Evolutionary conservation across 257 asterid species (phyloP).

Genomic region (Plantago major): DNA sequence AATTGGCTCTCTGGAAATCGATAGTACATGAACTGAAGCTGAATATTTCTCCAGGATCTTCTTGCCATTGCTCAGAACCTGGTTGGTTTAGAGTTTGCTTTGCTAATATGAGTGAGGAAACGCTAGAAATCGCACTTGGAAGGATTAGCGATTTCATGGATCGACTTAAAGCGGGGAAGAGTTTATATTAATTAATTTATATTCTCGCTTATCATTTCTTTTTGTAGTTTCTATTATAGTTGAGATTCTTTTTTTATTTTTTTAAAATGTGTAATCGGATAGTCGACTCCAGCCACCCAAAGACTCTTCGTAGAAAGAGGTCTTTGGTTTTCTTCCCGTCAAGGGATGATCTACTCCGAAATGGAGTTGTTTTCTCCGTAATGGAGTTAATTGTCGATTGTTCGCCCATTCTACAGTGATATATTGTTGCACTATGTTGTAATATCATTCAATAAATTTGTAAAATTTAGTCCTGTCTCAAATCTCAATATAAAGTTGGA

Average conservation of each 20-base stretch:
- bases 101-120: conserved; percentile 48
- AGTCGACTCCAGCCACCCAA: no score
- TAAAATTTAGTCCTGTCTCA: no score
- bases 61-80: conserved; percentile 50
- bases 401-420: no score
- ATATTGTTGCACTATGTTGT: no score
- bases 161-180: conserved; percentile 14
- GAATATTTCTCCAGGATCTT: conserved; percentile 46
- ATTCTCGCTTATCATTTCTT: background rate
- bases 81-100: conserved; percentile 62
- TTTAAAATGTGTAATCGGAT: no score
- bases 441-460: no score
- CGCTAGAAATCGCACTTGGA: conserved; percentile 32
- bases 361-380: no score
- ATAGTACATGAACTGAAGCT: conserved; percentile 35
- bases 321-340: no score
- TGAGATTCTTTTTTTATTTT: background rate
- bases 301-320: no score
- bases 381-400: no score
- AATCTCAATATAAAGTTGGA: no score
- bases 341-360: no score
- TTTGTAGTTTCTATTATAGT: background rate
- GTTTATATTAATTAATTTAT: background rate
- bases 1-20: conserved; percentile 31
- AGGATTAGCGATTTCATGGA: conserved; percentile 37